Conservation (phyloP, 441 rosid species). For the Iberis amara region DNA sequence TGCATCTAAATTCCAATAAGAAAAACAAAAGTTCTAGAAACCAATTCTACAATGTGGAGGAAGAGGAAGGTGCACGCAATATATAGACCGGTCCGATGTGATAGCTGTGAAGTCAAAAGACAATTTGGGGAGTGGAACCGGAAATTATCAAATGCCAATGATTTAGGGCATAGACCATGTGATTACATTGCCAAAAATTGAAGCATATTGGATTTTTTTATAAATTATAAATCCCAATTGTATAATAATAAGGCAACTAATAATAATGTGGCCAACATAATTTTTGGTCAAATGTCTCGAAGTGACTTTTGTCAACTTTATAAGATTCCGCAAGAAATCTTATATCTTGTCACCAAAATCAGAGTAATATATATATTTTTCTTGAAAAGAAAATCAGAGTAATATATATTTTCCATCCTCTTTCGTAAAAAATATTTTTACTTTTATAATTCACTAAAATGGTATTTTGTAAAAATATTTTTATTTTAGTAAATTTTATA, state of each 20-base stretch:
- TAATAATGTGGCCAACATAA: constrained; percentile 24
- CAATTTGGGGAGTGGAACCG: constrained; percentile 13
- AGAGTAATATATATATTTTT: too few species aligned
- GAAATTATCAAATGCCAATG: constrained; percentile 28
- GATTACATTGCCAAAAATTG: constrained; percentile 21
- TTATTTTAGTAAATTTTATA: too few species aligned
- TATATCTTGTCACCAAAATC: constrained; percentile 32
- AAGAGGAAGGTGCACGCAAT: constrained; percentile 18
- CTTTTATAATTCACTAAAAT: too few species aligned
- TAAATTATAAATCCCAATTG: not conserved
- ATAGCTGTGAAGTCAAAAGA: constrained; percentile 25
- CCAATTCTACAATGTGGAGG: constrained; percentile 14
- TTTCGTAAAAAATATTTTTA: too few species aligned
- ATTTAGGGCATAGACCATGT: constrained; percentile 29
- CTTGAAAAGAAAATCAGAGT: too few species aligned
- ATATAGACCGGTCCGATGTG: constrained; percentile 24
- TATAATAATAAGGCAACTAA: too few species aligned
- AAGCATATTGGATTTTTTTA: constrained; percentile 22
- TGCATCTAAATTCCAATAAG: too few species aligned
- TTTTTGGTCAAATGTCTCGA: constrained; percentile 28
- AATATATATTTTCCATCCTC: too few species aligned
- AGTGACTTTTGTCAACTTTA: constrained; percentile 28
- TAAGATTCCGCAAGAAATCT: constrained; percentile 19
- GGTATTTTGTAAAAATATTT: too few species aligned
- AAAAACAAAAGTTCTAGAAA: constrained; percentile 2